Conservation (phyloP, 2,329 filamentous ascomycete species). For the Talaromyces verruculosus region DNA sequence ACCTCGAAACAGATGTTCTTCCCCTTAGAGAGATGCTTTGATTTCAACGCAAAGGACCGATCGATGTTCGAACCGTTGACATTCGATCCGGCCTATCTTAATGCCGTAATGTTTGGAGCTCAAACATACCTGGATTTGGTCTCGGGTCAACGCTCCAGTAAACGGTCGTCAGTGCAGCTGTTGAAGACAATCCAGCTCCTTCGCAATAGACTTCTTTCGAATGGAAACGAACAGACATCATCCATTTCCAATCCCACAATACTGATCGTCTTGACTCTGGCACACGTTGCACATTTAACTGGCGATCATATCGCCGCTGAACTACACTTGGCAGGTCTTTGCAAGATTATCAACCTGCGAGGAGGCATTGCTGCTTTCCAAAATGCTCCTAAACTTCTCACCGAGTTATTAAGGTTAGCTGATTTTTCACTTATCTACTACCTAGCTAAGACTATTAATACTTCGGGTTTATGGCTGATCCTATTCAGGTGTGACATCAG, state of each 20-base stretch:
- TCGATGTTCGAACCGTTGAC: neutral
- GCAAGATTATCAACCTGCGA: neutral
- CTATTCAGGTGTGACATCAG: neutral
- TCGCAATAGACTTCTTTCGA: neutral
- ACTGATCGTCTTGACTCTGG: neutral
- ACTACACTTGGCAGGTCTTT: neutral
- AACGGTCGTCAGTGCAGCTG: neutral
- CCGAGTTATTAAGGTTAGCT: neutral
- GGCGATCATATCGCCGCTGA: neutral
- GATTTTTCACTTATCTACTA: neutral
- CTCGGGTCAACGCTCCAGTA: neutral
- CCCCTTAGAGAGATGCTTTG: neutral
- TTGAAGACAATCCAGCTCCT: neutral
- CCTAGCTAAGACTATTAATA: too few species aligned
- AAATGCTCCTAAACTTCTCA: neutral
- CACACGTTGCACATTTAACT: neutral
- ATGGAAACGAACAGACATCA: neutral
- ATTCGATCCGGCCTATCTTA: neutral
- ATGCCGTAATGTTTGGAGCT: neutral
- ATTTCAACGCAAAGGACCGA: neutral
- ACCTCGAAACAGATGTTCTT: neutral
- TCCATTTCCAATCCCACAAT: neutral
- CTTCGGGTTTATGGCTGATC: neutral
- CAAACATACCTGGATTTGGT: neutral
- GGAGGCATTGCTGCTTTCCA: neutral